Percentiles rank a stretch among this genome's conserved stretches.
Conservation (phyloP, 2,329 filamentous ascomycete genomes). For the Neoascochyta sp. region DNA sequence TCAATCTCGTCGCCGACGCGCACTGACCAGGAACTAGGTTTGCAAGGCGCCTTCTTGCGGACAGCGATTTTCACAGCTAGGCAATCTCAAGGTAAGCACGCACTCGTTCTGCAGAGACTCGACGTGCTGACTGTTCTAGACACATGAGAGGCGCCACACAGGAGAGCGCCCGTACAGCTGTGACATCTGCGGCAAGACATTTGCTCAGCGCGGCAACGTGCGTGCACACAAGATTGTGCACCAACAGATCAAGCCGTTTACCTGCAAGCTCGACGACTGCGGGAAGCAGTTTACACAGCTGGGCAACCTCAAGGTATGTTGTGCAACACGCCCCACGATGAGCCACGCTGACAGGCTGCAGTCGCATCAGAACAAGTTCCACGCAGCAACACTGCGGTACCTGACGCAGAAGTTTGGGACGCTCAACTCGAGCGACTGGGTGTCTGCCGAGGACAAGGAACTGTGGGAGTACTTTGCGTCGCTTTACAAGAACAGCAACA, state of each 20-base stretch:
- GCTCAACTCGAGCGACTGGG: conserved; percentile 57
- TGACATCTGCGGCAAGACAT: conserved; percentile 73
- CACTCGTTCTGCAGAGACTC: too few species aligned
- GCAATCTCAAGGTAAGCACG: conserved; percentile 75
- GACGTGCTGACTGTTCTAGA: conserved; percentile 48
- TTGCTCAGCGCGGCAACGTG: conserved; percentile 82
- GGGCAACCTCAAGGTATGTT: conserved; percentile 78
- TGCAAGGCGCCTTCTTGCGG: conserved; percentile 72
- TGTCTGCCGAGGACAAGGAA: conserved; percentile 67
- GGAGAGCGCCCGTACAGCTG: conserved; percentile 83
- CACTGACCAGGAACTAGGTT: conserved; percentile 36
- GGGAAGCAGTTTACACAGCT: conserved; percentile 85
- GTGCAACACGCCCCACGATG: neutral
- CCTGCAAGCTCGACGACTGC: conserved; percentile 78
- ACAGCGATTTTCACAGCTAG: conserved; percentile 80
- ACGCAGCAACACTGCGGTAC: conserved; percentile 66
- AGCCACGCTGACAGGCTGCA: conserved; percentile 35
- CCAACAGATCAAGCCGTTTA: conserved; percentile 70
- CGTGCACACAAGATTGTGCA: conserved; percentile 81
- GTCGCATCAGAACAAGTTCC: conserved; percentile 94
- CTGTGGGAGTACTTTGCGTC: conserved; percentile 79
- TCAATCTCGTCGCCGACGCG: neutral
- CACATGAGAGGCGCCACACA: conserved; percentile 81
- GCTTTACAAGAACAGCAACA: conserved; percentile 97
- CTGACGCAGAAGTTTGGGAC: conserved; percentile 69